Evolutionary conservation across 2,329 filamentous ascomycete species (phyloP).

Genomic region (Kalmusia sp.): DNA sequence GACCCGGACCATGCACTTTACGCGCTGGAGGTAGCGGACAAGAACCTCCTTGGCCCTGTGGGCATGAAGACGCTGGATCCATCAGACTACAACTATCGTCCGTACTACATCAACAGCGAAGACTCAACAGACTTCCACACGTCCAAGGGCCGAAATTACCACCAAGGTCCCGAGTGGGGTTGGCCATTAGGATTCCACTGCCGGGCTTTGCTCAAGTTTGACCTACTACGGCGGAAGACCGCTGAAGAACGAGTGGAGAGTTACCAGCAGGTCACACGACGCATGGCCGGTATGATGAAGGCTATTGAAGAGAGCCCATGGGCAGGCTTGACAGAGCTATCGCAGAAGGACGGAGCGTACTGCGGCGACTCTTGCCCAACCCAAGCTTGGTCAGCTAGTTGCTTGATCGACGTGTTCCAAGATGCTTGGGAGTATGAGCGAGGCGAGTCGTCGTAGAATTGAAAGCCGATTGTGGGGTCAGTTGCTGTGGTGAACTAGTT

Average conservation of each 20-base stretch:
- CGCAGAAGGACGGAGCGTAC: slow-evolving; percentile 83
- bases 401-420: slow-evolving; percentile 94
- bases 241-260: slow-evolving; percentile 78
- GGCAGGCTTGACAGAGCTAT: slow-evolving; percentile 92
- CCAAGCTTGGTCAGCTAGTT: slow-evolving; percentile 95
- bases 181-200: slow-evolving; percentile 98
- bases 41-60: slow-evolving; percentile 79
- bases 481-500: slow-evolving; percentile 7
- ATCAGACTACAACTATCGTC: slow-evolving; percentile 88
- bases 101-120: slow-evolving; percentile 93
- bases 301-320: slow-evolving; percentile 81
- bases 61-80: slow-evolving; percentile 98
- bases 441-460: slow-evolving; percentile 4
- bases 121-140: slow-evolving; percentile 92
- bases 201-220: slow-evolving; percentile 88
- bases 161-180: slow-evolving; percentile 97
- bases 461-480: not conserved
- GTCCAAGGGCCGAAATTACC: slow-evolving; percentile 94
- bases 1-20: slow-evolving; percentile 77
- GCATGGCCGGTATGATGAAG: slow-evolving; percentile 83
- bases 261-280: slow-evolving; percentile 91
- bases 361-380: slow-evolving; percentile 95
- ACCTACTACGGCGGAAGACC: slow-evolving; percentile 74
- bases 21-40: slow-evolving; percentile 81
- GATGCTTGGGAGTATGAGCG: slow-evolving; percentile 66